These are phyloP conservation scores for Cercis canadensis DNA, from an alignment of 306 rosid genomes.

Conservation along the genomic window DNA sequence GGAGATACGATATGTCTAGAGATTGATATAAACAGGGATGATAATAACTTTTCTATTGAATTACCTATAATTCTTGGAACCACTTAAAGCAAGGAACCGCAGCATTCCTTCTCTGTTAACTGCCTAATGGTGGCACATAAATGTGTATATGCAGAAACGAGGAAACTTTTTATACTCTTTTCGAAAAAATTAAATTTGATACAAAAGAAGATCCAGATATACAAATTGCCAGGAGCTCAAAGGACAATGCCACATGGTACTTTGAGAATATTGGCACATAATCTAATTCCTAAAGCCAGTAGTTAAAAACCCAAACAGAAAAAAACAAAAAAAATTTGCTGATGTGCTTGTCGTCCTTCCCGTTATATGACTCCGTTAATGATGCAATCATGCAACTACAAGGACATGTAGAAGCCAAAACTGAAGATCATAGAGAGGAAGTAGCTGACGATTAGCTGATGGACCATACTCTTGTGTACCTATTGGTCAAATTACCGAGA, in stretches of 20 bases:
- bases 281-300: background rate
- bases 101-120: too few relatives aligned
- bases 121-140: too few relatives aligned
- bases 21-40: too few relatives aligned
- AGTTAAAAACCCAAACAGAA: background rate
- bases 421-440: background rate
- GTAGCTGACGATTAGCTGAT: constrained; percentile 5
- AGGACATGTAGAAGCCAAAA: constrained; percentile 25
- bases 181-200: constrained; percentile 5
- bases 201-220: constrained; percentile 20
- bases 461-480: constrained; percentile 1
- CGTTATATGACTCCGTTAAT: constrained; percentile 15
- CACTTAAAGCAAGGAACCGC: too few relatives aligned
- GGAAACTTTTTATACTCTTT: background rate
- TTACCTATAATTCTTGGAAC: too few relatives aligned
- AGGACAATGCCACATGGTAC: constrained; percentile 8
- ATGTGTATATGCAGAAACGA: too few relatives aligned
- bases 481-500: constrained; percentile 14
- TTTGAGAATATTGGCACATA: background rate
- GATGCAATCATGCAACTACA: constrained; percentile 34
- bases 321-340: background rate
- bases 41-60: too few relatives aligned
- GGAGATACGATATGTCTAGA: too few relatives aligned
- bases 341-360: constrained; percentile 24
- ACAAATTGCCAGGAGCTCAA: constrained; percentile 4